A percentile compares a stretch with the other conserved stretches of the same genome.
These are phyloP conservation scores for Paramecium bursaria DNA, from an alignment of 73 alveolate genomes.

Conservation along the genomic window DNA sequence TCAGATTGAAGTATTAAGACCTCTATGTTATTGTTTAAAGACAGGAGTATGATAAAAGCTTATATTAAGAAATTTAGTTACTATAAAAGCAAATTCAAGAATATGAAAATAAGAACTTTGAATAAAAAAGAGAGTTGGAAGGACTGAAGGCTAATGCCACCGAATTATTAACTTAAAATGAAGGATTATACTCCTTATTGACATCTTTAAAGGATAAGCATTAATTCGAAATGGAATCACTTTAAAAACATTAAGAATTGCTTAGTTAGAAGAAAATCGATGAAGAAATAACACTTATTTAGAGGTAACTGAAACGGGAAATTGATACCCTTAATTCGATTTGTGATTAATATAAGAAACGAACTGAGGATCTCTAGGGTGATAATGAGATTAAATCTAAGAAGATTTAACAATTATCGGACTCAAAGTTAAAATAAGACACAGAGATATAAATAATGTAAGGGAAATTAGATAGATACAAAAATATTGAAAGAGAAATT, in stretches of 20 bases:
- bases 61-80: conserved; percentile 6
- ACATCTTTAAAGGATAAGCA: conserved; percentile 43
- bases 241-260: conserved; percentile 33
- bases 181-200: conserved; percentile 43
- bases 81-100: conserved; percentile 16
- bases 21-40: background rate
- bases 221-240: conserved; percentile 34
- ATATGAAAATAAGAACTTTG: background rate
- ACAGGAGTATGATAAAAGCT: background rate
- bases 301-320: conserved; percentile 3
- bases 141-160: conserved; percentile 26
- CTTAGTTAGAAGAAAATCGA: conserved; percentile 36
- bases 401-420: background rate
- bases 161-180: conserved; percentile 49
- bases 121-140: conserved; percentile 15
- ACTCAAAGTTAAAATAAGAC: conserved; percentile 12
- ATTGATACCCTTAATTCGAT: conserved; percentile 46
- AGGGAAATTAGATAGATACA: conserved; percentile 31
- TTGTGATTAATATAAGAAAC: conserved; percentile 34
- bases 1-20: conserved; percentile 37
- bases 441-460: conserved; percentile 28
- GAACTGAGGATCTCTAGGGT: conserved; percentile 7
- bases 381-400: conserved; percentile 35
- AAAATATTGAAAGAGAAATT: conserved; percentile 34
- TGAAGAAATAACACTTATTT: conserved; percentile 14